Evolutionary conservation across 2,329 filamentous ascomycete genomes (phyloP).

Genomic region (Scedosporium boydii): DNA sequence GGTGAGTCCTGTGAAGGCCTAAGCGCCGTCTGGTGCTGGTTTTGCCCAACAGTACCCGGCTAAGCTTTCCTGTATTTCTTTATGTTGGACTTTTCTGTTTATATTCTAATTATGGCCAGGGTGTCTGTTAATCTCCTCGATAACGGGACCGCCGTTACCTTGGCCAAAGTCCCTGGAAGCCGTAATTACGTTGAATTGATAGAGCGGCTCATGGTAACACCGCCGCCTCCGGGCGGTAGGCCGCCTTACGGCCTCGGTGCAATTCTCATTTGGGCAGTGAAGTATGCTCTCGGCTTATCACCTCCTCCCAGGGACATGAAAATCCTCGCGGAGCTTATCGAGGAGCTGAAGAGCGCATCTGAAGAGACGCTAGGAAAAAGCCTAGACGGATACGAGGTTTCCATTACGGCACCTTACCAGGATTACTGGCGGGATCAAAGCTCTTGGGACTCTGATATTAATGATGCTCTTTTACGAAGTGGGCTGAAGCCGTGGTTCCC

Average conservation of each 20-base stretch:
- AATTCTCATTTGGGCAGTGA: not conserved
- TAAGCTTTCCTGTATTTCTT: not conserved
- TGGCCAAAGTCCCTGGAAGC: not conserved
- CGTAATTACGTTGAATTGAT: not conserved
- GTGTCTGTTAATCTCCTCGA: not conserved
- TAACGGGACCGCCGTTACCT: not conserved
- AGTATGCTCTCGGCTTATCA: not conserved
- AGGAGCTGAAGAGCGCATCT: too few relatives aligned
- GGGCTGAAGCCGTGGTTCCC: too few relatives aligned
- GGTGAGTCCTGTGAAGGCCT: not conserved
- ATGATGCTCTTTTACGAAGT: too few relatives aligned
- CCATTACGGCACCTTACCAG: too few relatives aligned
- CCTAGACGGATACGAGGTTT: too few relatives aligned
- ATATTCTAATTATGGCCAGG: not conserved
- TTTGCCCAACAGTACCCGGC: not conserved
- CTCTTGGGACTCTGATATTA: too few relatives aligned
- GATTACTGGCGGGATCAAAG: too few relatives aligned
- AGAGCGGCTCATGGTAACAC: not conserved
- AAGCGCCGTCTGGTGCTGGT: not conserved
- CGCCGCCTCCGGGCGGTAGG: not conserved
- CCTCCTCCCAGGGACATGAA: not conserved
- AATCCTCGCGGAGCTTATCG: too few relatives aligned
- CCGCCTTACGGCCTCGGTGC: not conserved
- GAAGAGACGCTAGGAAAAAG: too few relatives aligned
- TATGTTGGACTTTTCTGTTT: not conserved